Percentiles rank a stretch among this genome's conserved stretches.
phyloP scores from a whole-genome alignment of 805 yeast genomes.

The Cyberlindnera galapagoensis region DNA sequence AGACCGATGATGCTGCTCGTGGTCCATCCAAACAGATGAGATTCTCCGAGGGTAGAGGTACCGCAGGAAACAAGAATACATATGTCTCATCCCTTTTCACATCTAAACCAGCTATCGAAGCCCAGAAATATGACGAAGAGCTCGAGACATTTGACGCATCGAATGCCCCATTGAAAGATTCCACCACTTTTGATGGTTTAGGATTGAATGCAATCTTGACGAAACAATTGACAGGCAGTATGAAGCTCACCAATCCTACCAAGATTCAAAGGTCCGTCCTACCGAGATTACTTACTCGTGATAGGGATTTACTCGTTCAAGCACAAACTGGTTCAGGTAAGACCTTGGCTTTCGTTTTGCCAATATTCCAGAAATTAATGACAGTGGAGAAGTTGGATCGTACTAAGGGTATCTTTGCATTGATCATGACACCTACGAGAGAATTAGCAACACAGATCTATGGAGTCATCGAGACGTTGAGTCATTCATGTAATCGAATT shows the following conservation, averaged over 20 bases:
- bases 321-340: slow-evolving; percentile 99
- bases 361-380: slow-evolving; percentile 72
- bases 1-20: slow-evolving; percentile 9
- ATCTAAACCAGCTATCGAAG: slow-evolving; percentile 48
- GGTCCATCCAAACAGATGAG: slow-evolving; percentile 32
- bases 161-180: slow-evolving; percentile 73
- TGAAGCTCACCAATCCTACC: slow-evolving; percentile 66
- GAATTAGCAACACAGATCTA: slow-evolving; percentile 91
- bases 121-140: slow-evolving; percentile 32
- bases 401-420: slow-evolving; percentile 79
- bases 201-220: slow-evolving; percentile 55
- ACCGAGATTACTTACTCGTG: slow-evolving; percentile 45
- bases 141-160: slow-evolving; percentile 46
- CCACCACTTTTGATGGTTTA: slow-evolving; percentile 63
- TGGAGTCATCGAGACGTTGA: slow-evolving; percentile 65
- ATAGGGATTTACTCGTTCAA: slow-evolving; percentile 73
- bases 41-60: slow-evolving; percentile 43
- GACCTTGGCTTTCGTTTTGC: slow-evolving; percentile 81
- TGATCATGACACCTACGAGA: slow-evolving; percentile 89
- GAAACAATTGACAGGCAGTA: slow-evolving; percentile 46
- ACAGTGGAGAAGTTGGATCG: slow-evolving; percentile 44
- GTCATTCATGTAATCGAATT: slow-evolving; percentile 73
- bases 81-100: slow-evolving; percentile 85
- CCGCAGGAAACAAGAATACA: slow-evolving; percentile 48
- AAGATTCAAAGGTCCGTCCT: slow-evolving; percentile 77